phyloP scores from a whole-genome alignment of 2,329 filamentous ascomycete species.

The Scytalidium lignicola region DNA sequence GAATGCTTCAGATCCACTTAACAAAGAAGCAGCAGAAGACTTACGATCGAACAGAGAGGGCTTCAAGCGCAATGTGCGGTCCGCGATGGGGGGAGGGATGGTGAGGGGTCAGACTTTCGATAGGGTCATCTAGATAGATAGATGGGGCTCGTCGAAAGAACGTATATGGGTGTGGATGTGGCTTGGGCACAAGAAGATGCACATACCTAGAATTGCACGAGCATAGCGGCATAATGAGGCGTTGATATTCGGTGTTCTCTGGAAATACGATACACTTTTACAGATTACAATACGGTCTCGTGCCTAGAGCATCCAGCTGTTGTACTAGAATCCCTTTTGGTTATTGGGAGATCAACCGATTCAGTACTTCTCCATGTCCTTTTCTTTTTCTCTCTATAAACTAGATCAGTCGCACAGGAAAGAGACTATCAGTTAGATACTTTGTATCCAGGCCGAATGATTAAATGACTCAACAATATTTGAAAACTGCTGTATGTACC shows the following conservation, averaged over 20 bases:
- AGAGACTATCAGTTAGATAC: no score
- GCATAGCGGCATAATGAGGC: conserved; percentile 22
- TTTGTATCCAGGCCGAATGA: no score
- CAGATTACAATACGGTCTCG: conserved; percentile 8
- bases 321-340: background rate
- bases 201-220: conserved; percentile 17
- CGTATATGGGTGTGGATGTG: background rate
- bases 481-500: background rate
- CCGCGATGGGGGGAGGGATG: conserved; percentile 73
- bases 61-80: conserved; percentile 87
- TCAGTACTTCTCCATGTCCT: background rate
- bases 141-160: conserved; percentile 4
- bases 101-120: conserved; percentile 74
- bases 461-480: background rate
- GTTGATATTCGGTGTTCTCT: conserved; percentile 15
- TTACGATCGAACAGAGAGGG: conserved; percentile 77
- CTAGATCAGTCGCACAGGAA: no score
- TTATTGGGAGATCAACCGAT: background rate
- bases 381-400: background rate
- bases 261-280: conserved; percentile 12
- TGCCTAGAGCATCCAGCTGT: conserved; percentile 3
- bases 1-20: conserved; percentile 94
- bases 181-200: conserved; percentile 8
- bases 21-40: conserved; percentile 96
- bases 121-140: conserved; percentile 56